Evolutionary conservation across 352 stramenopile genomes (phyloP).

Genomic region (Globisporangium yorkense): DNA sequence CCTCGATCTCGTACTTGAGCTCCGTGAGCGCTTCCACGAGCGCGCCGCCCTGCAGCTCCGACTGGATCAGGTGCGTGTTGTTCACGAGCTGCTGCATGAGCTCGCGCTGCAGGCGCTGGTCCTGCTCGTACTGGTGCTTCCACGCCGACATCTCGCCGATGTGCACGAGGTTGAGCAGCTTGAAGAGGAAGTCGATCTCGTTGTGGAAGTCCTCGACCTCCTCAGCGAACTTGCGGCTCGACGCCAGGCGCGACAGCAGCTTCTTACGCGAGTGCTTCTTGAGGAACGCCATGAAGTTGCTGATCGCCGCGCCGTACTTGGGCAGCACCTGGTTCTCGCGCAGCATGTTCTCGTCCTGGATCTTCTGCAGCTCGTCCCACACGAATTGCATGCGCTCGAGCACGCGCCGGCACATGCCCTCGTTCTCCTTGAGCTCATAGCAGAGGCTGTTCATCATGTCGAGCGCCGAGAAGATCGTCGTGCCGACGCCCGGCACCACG

Average conservation of each 20-base stretch:
- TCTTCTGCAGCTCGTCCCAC: slow-evolving; percentile 28
- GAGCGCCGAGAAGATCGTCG: slow-evolving; percentile 23
- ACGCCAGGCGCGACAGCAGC: slow-evolving; percentile 11
- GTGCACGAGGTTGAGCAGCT: slow-evolving; percentile 18
- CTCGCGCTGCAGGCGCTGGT: slow-evolving; percentile 9
- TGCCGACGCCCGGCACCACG: slow-evolving; percentile 32
- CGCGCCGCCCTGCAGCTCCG: slow-evolving; percentile 6
- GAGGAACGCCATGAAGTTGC: slow-evolving; percentile 23
- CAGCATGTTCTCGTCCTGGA: slow-evolving; percentile 25
- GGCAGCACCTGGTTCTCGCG: slow-evolving; percentile 28
- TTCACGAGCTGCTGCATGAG: slow-evolving; percentile 13
- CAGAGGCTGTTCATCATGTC: slow-evolving; percentile 21
- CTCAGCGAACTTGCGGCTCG: slow-evolving; percentile 9
- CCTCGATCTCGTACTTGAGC: slow-evolving; percentile 20
- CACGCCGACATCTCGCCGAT: slow-evolving; percentile 16
- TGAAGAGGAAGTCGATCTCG: slow-evolving; percentile 16
- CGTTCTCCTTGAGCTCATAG: slow-evolving; percentile 20
- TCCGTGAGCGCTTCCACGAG: slow-evolving; percentile 19
- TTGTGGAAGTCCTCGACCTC: slow-evolving; percentile 15
- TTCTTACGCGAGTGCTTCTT: slow-evolving; percentile 18
- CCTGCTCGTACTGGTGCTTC: slow-evolving; percentile 13
- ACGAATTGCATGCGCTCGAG: slow-evolving; percentile 22
- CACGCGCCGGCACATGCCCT: slow-evolving; percentile 15
- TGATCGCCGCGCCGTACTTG: slow-evolving; percentile 27
- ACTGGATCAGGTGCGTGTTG: slow-evolving; percentile 9